Base-by-base conservation (phyloP, 192 early-diverging fungal genomes). In the Entomortierella lignicola region DNA sequence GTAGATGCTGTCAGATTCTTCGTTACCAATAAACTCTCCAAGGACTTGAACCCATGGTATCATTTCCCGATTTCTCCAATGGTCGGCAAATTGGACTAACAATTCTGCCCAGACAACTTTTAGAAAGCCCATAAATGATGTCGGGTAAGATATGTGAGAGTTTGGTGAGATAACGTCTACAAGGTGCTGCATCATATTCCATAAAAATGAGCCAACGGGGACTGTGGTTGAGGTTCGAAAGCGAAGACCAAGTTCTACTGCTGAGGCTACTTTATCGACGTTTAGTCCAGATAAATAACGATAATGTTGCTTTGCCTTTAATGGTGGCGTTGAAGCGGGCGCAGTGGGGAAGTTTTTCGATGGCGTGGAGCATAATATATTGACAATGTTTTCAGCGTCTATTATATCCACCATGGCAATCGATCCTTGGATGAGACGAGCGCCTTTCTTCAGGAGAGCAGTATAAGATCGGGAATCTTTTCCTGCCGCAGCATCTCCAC, bases 61-160 rank as follows among this genome's bases (percentile, higher is more conserved):
- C 6, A 85, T 57, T 27, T 83, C 58, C 20, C 47, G 34, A 47
- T 86, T 77, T 55, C 89, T 85, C 90, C 90, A 91, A 21, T 86
- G 79, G 81, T 72, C 81, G 5, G 83, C 63, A 23, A 91, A 73
- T 44, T 86, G 82, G 29, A 81, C 74, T 39, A 93, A 53, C 18
- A 89, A 56, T 68, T 89, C 89, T 0, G 84, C 65, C 91, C 91
- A 93, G 29, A 91, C 64, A 13, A 90, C 85, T 56, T 89, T 89
- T 30, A 91, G 69, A 52, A 90, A 91, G 1, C 89, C 88, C 69
- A 91, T 88, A 23, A 90, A 85, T n/a, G 89, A 86, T 2, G 84
- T 84, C 29, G 82, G 83, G 47, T 70, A 68, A 12, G 81, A 52
- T 23, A 73, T 69, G 25, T 79, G 63, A 8, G 82, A 79, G 10